phyloP scores from a whole-genome alignment of 108 stramenopile species.

The Cyclostephanos invisitatus region DNA sequence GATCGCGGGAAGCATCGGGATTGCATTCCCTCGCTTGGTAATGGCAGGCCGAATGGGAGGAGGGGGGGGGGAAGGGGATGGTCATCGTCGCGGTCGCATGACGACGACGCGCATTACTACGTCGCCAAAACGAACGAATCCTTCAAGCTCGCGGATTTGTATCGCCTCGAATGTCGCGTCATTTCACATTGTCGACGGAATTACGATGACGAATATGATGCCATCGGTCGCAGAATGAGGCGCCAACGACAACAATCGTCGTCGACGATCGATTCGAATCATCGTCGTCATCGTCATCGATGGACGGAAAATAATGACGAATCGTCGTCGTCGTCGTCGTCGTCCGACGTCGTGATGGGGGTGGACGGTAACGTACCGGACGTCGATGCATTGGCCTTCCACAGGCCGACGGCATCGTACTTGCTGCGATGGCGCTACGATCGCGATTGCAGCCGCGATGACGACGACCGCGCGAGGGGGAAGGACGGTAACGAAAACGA shows the following conservation, averaged over 20 bases:
- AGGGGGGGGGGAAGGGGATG: no score
- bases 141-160: constrained; percentile 71
- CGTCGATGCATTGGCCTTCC: constrained; percentile 26
- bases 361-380: background rate
- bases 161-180: constrained; percentile 55
- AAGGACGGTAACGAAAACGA: no score
- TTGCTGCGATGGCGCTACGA: constrained; percentile 9
- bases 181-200: constrained; percentile 23
- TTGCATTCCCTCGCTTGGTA: no score
- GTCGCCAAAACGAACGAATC: constrained; percentile 67
- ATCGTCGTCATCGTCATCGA: no score
- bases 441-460: no score
- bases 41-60: no score
- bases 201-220: background rate
- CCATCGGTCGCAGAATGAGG: background rate
- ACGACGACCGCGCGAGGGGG: background rate
- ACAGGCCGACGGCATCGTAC: constrained; percentile 33
- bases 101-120: background rate
- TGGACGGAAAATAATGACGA: background rate
- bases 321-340: background rate
- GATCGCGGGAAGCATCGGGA: no score
- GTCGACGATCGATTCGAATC: no score
- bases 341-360: background rate
- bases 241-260: no score
- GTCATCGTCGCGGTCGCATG: no score